Evolutionary conservation across 2,329 filamentous ascomycete species (phyloP), one percentile per base, ranked within the genome.

Genomic region (Allantophomopsis lycopodina): DNA sequence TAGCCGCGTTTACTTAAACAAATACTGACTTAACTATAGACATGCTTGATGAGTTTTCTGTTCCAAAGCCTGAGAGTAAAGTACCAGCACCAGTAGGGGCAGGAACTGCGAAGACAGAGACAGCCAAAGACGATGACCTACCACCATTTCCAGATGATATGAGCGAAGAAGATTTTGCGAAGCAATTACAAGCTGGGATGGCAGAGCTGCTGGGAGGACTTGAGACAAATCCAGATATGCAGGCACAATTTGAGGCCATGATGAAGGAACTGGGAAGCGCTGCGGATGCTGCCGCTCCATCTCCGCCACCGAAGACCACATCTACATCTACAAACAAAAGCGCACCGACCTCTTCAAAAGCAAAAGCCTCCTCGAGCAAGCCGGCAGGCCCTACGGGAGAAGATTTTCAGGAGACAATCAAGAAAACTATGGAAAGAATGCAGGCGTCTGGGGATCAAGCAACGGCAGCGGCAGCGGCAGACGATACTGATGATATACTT

Each of bases 351-450:
- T 42, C 48, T 8, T 35, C 49, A 35, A 36, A 52, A 7, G 42
- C 53, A 5, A 39, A 50, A 12, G 42, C 53, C 5, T 40, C 53
- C 7, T 47, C 56, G 2, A 39, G 42, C 37, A 41, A 43, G 21
- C 23, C 23, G 7, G 20, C 47, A 21, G 38, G 56, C 4, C 44
- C 55, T 14, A 43, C 53, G 2, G 46, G 65, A 32, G 79, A 84
- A 32, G 76, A 79, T 36, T 98, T 98, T 60, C 86, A 93, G 55
- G 87, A 94, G 43, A 94, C 85, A 0, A 96, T 98, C 51, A 79
- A 82, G 44, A 78, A 78, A 50, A 96, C 91, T 0, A 95, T 98
- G 83, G 85, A 93, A 61, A 82, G 91, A 37, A 94, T 98, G 86
- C 83, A 93, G 53, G 75, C 76, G 28, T 94, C 87, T 0, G 87